Conservation (phyloP, 768 basidiomycete genomes). For the Leccinum uliginosum region DNA sequence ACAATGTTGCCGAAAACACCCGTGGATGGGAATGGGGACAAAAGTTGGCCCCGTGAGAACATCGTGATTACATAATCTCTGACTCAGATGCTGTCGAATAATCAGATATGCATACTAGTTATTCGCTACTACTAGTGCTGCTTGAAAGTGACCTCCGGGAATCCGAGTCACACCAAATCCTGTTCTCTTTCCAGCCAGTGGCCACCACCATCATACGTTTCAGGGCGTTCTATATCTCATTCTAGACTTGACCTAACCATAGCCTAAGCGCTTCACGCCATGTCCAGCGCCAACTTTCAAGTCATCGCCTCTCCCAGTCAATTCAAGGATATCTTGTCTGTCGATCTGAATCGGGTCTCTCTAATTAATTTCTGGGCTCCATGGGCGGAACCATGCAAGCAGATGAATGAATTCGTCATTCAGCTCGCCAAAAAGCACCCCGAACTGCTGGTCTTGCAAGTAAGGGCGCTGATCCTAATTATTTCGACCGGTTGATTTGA, state of each 20-base stretch:
- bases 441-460: constrained; percentile 68
- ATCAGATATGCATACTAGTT: background rate
- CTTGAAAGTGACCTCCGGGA: background rate
- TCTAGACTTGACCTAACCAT: background rate
- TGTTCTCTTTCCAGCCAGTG: background rate
- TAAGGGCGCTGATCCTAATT: constrained; percentile 28
- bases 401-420: constrained; percentile 77
- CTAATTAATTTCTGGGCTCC: constrained; percentile 92
- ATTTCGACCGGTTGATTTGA: background rate
- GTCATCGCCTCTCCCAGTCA: constrained; percentile 58
- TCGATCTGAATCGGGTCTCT: constrained; percentile 77
- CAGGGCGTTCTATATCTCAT: background rate
- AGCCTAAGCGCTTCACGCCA: constrained; percentile 5
- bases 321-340: constrained; percentile 69
- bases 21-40: background rate
- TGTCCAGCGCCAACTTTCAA: constrained; percentile 37
- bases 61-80: background rate
- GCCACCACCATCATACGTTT: background rate
- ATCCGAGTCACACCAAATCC: background rate
- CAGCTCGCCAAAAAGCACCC: constrained; percentile 75
- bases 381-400: constrained; percentile 88
- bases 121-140: too few species aligned
- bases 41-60: background rate
- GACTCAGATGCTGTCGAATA: background rate
- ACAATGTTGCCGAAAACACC: background rate